Percentiles rank a stretch among this genome's conserved stretches.
phyloP scores from a whole-genome alignment of 2,329 filamentous ascomycete genomes.

The Pseudocercospora fijiensis region DNA sequence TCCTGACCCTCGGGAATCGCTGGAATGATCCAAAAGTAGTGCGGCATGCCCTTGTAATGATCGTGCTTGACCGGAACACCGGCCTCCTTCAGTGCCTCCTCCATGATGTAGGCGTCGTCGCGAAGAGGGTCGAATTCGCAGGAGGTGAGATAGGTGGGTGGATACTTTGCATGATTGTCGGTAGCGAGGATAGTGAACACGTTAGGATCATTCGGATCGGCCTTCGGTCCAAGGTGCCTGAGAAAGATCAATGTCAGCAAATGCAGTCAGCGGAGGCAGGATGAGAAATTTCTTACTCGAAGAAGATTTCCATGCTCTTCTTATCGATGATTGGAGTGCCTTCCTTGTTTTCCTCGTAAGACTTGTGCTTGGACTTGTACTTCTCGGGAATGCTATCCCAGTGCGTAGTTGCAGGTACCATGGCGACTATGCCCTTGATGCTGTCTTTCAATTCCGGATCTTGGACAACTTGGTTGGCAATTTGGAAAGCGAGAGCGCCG shows the following conservation, averaged over 20 bases:
- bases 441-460: slow-evolving; percentile 29
- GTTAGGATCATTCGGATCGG: slow-evolving; percentile 25
- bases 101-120: slow-evolving; percentile 55
- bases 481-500: slow-evolving; percentile 26
- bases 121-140: slow-evolving; percentile 53
- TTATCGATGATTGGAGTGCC: slow-evolving; percentile 28
- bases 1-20: slow-evolving; percentile 19
- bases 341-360: slow-evolving; percentile 25
- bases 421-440: slow-evolving; percentile 37
- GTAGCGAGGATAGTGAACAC: slow-evolving; percentile 26
- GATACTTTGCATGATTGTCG: slow-evolving; percentile 37
- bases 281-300: slow-evolving; percentile 13
- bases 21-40: slow-evolving; percentile 42
- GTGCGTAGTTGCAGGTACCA: slow-evolving; percentile 41
- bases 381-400: slow-evolving; percentile 30
- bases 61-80: slow-evolving; percentile 25
- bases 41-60: slow-evolving; percentile 39
- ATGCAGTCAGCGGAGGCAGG: not conserved
- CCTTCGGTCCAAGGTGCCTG: slow-evolving; percentile 17
- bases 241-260: not conserved
- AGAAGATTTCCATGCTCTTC: slow-evolving; percentile 30
- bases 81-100: slow-evolving; percentile 48
- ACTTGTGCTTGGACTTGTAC: slow-evolving; percentile 27
- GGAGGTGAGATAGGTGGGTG: slow-evolving; percentile 51
- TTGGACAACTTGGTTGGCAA: slow-evolving; percentile 26